Percentiles rank a stretch among this genome's conserved stretches.
Conservation (phyloP, 495 filamentous ascomycete species). For the Barbatosphaeria neglecta region DNA sequence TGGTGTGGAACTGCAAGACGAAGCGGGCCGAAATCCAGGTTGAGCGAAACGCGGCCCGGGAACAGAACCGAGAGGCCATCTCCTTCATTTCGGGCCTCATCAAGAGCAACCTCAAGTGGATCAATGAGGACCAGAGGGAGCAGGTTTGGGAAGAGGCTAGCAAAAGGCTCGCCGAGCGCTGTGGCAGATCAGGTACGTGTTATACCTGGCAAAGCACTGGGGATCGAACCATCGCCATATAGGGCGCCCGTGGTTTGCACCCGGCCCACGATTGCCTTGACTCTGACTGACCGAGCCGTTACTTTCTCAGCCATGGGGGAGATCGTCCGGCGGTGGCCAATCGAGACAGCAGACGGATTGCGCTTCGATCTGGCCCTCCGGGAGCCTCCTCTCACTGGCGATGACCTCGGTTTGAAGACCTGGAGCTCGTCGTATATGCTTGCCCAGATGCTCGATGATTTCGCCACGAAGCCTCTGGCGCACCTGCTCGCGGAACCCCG, state of each 20-base stretch:
- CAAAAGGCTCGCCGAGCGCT: conserved; percentile 67
- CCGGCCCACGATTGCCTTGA: too few species aligned
- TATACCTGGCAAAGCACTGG: too few species aligned
- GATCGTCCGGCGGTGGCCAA: conserved; percentile 60
- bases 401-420: conserved; percentile 84
- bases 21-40: conserved; percentile 18
- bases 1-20: conserved; percentile 22
- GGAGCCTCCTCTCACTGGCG: conserved; percentile 76
- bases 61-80: conserved; percentile 28
- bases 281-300: too few species aligned
- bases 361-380: conserved; percentile 55
- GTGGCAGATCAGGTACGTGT: conserved; percentile 49
- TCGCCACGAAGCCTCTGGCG: conserved; percentile 21
- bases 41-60: conserved; percentile 14
- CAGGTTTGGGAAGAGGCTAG: conserved; percentile 70
- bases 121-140: conserved; percentile 61
- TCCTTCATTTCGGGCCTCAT: conserved; percentile 68
- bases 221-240: too few species aligned
- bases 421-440: conserved; percentile 85
- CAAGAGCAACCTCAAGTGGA: conserved; percentile 61
- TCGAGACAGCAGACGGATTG: conserved; percentile 24
- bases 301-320: conserved; percentile 56
- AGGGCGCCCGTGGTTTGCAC: too few species aligned
- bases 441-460: conserved; percentile 53
- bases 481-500: conserved; percentile 18